These are phyloP conservation scores for Mortierella sp. DNA, from an alignment of 371 early-diverging fungal genomes.

Conservation along the genomic window DNA sequence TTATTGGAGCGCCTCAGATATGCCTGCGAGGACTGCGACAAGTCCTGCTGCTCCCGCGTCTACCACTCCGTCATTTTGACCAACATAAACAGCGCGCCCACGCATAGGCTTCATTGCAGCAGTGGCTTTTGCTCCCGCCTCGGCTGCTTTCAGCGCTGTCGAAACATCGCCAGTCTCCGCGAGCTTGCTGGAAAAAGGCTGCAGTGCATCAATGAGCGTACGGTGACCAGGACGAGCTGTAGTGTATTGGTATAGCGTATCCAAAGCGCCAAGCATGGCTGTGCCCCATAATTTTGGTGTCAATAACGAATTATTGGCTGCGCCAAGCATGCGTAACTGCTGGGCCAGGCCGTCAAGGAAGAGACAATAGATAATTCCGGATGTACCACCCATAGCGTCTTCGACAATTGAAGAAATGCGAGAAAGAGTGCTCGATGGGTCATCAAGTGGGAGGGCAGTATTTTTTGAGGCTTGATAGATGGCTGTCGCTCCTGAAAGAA, in stretches of 20 bases:
- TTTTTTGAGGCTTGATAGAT: slow-evolving; percentile 60
- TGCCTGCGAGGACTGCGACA: slow-evolving; percentile 67
- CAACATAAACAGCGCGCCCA: slow-evolving; percentile 81
- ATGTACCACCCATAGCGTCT: slow-evolving; percentile 82
- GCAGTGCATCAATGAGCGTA: slow-evolving; percentile 83
- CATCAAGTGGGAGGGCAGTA: slow-evolving; percentile 55
- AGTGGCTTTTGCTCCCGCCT: slow-evolving; percentile 70
- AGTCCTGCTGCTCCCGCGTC: slow-evolving; percentile 82
- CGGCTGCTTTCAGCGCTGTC: slow-evolving; percentile 68
- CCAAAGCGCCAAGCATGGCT: slow-evolving; percentile 61
- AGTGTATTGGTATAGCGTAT: slow-evolving; percentile 75
- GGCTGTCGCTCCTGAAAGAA: slow-evolving; percentile 74
- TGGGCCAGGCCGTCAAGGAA: slow-evolving; percentile 80
- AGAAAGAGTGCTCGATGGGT: slow-evolving; percentile 61
- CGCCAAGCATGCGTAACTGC: slow-evolving; percentile 53
- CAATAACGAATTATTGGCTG: slow-evolving; percentile 6
- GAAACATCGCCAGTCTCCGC: slow-evolving; percentile 46
- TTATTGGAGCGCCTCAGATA: slow-evolving; percentile 31
- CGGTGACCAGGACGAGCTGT: slow-evolving; percentile 83
- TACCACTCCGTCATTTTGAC: slow-evolving; percentile 66
- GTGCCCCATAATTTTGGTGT: slow-evolving; percentile 32
- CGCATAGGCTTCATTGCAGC: slow-evolving; percentile 68
- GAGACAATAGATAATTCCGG: slow-evolving; percentile 82
- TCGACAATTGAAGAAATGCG: slow-evolving; percentile 77
- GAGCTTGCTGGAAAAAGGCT: slow-evolving; percentile 73